Evolutionary conservation across 2,329 filamentous ascomycete genomes (phyloP).

Genomic region (Bipolaris victoriae): DNA sequence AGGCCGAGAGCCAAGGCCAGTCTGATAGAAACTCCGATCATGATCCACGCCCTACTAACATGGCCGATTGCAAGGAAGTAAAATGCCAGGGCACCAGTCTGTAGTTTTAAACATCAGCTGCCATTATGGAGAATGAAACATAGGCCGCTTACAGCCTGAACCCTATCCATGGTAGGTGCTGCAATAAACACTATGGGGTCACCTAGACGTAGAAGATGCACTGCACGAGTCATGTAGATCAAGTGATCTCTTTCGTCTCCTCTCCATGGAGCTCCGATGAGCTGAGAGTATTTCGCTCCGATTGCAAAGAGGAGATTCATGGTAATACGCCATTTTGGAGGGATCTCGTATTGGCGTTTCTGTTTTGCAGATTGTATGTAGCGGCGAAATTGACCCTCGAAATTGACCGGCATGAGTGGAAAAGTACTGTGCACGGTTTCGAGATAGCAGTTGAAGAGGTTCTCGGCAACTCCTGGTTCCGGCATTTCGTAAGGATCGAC

Average conservation of each 20-base stretch:
- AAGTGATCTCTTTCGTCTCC: conserved; percentile 45
- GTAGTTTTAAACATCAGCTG: conserved; percentile 4
- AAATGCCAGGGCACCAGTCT: conserved; percentile 33
- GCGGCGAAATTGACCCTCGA: conserved; percentile 28
- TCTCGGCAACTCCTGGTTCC: conserved; percentile 36
- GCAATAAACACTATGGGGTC: conserved; percentile 28
- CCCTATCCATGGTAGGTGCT: conserved; percentile 45
- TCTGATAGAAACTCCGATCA: conserved; percentile 47
- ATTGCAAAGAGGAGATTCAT: conserved; percentile 53
- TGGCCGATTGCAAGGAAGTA: conserved; percentile 38
- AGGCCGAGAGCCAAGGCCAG: conserved; percentile 48
- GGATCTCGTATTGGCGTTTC: conserved; percentile 16
- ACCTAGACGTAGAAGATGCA: conserved; percentile 31
- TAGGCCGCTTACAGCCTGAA: conserved; percentile 45
- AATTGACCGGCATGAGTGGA: conserved; percentile 37
- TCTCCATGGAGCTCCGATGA: conserved; percentile 36
- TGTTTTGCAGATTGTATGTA: conserved; percentile 17
- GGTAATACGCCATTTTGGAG: conserved; percentile 43
- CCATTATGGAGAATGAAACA: conserved; percentile 22
- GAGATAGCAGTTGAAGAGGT: conserved; percentile 47
- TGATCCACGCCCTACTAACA: conserved; percentile 43
- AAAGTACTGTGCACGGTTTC: conserved; percentile 44
- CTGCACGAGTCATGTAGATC: conserved; percentile 47
- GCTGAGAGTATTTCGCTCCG: conserved; percentile 48
- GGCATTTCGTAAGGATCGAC: conserved; percentile 44